Evolutionary conservation across 257 asterid species (phyloP).

Genomic region (Leonotis leonurus): DNA sequence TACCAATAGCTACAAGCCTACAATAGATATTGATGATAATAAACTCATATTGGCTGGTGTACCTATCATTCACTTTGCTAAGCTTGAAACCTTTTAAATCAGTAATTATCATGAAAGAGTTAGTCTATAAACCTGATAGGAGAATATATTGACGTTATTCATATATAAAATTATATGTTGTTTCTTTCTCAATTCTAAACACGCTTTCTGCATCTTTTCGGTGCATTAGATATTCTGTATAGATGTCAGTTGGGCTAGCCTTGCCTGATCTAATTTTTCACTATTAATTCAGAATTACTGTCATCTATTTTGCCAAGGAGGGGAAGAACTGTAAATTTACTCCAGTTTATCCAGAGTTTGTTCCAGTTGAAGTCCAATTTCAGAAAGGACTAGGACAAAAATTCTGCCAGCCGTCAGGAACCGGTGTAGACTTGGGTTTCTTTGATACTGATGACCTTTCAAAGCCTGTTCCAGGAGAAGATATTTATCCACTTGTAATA

Average conservation of each 20-base stretch:
- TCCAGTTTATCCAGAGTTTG: constrained; percentile 67
- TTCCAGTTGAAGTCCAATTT: constrained; percentile 63
- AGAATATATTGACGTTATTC: not conserved
- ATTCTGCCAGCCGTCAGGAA: constrained; percentile 85
- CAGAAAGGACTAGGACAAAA: constrained; percentile 74
- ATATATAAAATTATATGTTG: not conserved
- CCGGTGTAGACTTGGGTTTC: constrained; percentile 84
- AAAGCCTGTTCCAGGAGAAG: constrained; percentile 55
- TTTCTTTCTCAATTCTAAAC: not conserved
- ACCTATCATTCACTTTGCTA: not conserved
- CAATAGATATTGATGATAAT: not conserved
- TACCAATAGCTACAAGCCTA: not conserved
- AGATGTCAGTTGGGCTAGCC: not conserved
- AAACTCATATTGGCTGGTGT: not conserved
- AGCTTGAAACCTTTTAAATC: constrained; percentile 4
- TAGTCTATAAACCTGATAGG: not conserved
- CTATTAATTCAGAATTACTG: constrained; percentile 55
- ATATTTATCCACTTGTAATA: constrained; percentile 80
- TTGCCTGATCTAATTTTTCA: constrained; percentile 9
- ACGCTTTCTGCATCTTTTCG: not conserved
- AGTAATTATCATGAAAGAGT: not conserved
- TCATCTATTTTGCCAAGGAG: constrained; percentile 80
- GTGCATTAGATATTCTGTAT: not conserved
- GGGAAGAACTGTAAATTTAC: constrained; percentile 48
- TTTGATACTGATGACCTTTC: constrained; percentile 74